Conservation (phyloP, 2,329 filamentous ascomycete species). For the Xylaria hypoxylon region DNA sequence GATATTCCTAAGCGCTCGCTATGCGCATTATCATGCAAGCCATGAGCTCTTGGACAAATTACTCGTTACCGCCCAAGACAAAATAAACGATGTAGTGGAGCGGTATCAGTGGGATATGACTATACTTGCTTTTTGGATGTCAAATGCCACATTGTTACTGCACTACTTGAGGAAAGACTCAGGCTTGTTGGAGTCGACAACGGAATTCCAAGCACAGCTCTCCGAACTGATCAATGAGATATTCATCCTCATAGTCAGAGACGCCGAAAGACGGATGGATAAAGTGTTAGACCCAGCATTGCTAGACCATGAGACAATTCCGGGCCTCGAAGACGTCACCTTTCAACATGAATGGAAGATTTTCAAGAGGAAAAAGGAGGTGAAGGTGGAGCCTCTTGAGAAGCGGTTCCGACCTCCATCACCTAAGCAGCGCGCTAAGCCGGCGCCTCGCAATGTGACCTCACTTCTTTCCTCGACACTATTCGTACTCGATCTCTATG, state of each 20-base stretch:
- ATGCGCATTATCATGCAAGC: constrained; percentile 96
- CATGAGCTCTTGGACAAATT: constrained; percentile 84
- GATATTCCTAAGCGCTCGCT: constrained; percentile 93
- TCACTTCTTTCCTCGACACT: constrained; percentile 94
- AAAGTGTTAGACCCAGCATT: constrained; percentile 94
- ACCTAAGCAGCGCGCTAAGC: constrained; percentile 90
- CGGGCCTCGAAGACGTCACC: constrained; percentile 93
- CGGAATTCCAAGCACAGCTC: constrained; percentile 91
- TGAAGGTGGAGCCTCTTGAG: constrained; percentile 89
- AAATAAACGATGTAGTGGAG: constrained; percentile 97
- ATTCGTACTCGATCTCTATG: constrained; percentile 98
- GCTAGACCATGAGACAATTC: constrained; percentile 98
- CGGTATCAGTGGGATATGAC: constrained; percentile 99
- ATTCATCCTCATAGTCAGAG: constrained; percentile 95
- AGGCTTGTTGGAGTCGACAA: constrained; percentile 82
- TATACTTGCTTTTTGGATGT: constrained; percentile 98
- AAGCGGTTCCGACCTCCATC: constrained; percentile 93
- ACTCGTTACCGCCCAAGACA: constrained; percentile 88
- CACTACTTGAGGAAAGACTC: constrained; percentile 97
- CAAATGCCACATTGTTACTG: constrained; percentile 92
- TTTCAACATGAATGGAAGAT: constrained; percentile 99
- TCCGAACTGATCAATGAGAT: constrained; percentile 98
- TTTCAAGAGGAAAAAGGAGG: constrained; percentile 89
- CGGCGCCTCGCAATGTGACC: constrained; percentile 93
- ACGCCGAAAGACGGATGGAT: constrained; percentile 94